These are phyloP conservation scores for Fabrea salina DNA, from an alignment of 169 alveolate genomes.

Conservation along the genomic window DNA sequence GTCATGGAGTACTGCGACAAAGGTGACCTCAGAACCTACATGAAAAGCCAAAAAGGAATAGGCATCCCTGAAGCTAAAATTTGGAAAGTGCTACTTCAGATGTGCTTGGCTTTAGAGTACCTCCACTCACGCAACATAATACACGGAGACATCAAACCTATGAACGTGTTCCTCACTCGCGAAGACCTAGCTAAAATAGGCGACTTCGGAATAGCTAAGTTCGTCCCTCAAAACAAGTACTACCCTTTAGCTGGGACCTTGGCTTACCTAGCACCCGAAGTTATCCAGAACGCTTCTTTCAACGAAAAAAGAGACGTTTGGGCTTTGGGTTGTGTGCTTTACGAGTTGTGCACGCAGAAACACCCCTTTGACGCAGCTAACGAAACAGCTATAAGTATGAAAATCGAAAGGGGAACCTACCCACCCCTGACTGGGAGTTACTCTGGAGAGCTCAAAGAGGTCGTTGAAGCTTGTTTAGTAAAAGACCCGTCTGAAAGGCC, in stretches of 20 bases:
- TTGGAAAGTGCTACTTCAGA: constrained; percentile 68
- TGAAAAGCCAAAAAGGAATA: constrained; percentile 29
- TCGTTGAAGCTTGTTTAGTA: too few species aligned
- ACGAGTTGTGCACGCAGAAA: constrained; percentile 60
- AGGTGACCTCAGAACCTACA: constrained; percentile 33
- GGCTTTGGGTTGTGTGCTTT: constrained; percentile 65
- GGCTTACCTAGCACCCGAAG: constrained; percentile 66
- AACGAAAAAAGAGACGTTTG: constrained; percentile 60
- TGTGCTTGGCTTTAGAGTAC: constrained; percentile 67
- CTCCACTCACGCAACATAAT: constrained; percentile 62
- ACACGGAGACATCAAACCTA: constrained; percentile 78
- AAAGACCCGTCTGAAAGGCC: too few species aligned
- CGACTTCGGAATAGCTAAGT: constrained; percentile 69
- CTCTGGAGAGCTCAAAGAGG: too few species aligned
- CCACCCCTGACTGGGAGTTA: constrained; percentile 44
- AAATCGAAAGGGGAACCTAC: constrained; percentile 52
- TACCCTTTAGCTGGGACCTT: constrained; percentile 57
- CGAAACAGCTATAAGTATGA: constrained; percentile 49
- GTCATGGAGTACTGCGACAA: constrained; percentile 44
- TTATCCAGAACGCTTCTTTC: constrained; percentile 40
- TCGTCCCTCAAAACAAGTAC: constrained; percentile 39
- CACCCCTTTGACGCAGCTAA: constrained; percentile 67
- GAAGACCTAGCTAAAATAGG: constrained; percentile 57
- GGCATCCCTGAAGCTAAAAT: constrained; percentile 56
- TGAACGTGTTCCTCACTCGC: constrained; percentile 67